Percentiles rank a stretch among this genome's conserved stretches.
These are phyloP conservation scores for Malassezia furfur DNA, from an alignment of 1,284 basidiomycete genomes.

Conservation along the genomic window DNA sequence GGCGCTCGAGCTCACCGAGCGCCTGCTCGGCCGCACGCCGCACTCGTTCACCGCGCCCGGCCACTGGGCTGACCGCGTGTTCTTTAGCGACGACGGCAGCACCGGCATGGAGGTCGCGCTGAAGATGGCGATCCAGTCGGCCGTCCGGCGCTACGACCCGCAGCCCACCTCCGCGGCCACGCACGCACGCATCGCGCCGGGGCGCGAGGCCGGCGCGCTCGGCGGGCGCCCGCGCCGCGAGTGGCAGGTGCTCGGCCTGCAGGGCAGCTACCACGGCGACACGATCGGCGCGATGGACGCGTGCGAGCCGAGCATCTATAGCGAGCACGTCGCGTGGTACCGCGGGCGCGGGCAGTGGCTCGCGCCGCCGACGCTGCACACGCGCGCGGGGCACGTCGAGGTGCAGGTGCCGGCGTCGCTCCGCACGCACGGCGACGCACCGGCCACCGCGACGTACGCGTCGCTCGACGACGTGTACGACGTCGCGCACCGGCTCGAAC, in stretches of 20 bases:
- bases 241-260: conserved; percentile 73
- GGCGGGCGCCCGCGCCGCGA: conserved; percentile 42
- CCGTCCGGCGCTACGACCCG: conserved; percentile 26
- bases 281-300: conserved; percentile 98
- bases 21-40: conserved; percentile 52
- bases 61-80: conserved; percentile 78
- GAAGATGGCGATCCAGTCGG: conserved; percentile 64
- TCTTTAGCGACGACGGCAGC: conserved; percentile 87
- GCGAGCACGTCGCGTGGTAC: conserved; percentile 81
- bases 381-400: conserved; percentile 51
- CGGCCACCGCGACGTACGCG: conserved; percentile 20
- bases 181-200: conserved; percentile 13
- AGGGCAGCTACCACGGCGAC: conserved; percentile 93
- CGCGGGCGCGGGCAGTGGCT: conserved; percentile 85
- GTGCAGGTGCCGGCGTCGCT: conserved; percentile 9
- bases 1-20: conserved; percentile 68
- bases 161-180: conserved; percentile 27
- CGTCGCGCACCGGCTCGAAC: conserved; percentile 57
- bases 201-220: conserved; percentile 23
- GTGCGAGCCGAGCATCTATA: conserved; percentile 74
- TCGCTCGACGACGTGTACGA: conserved; percentile 65
- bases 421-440: background rate
- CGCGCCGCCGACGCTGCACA: conserved; percentile 64
- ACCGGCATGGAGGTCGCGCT: conserved; percentile 92
- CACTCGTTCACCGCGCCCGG: conserved; percentile 57